A percentile compares a stretch with the other conserved stretches of the same genome.
Evolutionary conservation across 2,329 filamentous ascomycete species (phyloP).

Genomic region (Colletotrichum cuscutae): DNA sequence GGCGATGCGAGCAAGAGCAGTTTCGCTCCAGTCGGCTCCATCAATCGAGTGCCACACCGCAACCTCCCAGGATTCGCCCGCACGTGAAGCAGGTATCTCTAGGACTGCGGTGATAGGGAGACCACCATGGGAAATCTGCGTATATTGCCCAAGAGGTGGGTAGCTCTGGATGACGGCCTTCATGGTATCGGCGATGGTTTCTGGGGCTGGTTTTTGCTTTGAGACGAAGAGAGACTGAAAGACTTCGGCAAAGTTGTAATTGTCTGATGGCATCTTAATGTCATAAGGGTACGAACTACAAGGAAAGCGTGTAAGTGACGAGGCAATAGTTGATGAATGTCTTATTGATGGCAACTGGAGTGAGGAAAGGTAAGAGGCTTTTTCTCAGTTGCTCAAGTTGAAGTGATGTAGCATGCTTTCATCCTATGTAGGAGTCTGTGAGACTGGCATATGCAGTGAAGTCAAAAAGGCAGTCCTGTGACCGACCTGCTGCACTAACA

Average conservation of each 20-base stretch:
- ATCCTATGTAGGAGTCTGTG: conserved; percentile 10
- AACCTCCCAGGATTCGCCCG: conserved; percentile 74
- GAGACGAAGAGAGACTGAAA: conserved; percentile 51
- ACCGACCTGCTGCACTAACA: conserved; percentile 34
- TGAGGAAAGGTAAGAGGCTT: conserved; percentile 15
- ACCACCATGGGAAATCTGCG: conserved; percentile 60
- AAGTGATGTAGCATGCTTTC: background rate
- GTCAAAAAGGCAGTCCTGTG: conserved; percentile 31
- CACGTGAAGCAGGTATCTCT: conserved; percentile 67
- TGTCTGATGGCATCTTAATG: conserved; percentile 33
- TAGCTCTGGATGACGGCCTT: conserved; percentile 59
- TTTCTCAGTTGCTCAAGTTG: conserved; percentile 3
- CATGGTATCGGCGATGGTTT: conserved; percentile 45
- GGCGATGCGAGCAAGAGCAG: conserved; percentile 44
- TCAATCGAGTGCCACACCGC: conserved; percentile 77
- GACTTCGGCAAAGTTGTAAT: conserved; percentile 48
- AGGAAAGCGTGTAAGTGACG: background rate
- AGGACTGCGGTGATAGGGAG: conserved; percentile 76
- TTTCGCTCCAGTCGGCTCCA: conserved; percentile 67
- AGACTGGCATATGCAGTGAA: conserved; percentile 21
- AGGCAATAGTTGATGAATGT: background rate
- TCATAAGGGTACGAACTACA: conserved; percentile 3
- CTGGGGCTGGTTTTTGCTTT: conserved; percentile 47
- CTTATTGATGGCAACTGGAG: background rate
- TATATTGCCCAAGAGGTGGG: conserved; percentile 82